Percentiles rank a stretch among this genome's conserved stretches.
phyloP scores from a whole-genome alignment of 768 basidiomycete genomes.

The Russula sp. region DNA sequence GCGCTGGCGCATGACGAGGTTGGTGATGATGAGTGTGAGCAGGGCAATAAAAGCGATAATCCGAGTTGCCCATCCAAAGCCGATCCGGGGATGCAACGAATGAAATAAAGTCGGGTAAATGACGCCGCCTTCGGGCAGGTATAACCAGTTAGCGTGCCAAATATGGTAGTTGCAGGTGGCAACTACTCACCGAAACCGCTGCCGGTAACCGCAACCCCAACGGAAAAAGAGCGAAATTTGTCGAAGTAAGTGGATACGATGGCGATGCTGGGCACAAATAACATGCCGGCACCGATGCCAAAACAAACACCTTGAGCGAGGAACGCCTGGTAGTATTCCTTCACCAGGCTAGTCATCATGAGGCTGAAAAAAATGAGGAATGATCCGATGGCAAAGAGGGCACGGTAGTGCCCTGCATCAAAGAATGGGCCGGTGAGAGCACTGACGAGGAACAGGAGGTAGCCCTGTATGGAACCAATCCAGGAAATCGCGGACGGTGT shows the following conservation, averaged over 20 bases:
- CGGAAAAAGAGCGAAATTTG: constrained; percentile 42
- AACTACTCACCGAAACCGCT: constrained; percentile 31
- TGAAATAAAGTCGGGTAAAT: constrained; percentile 38
- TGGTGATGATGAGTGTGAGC: constrained; percentile 32
- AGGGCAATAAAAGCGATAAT: constrained; percentile 33
- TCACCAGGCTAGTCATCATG: constrained; percentile 29
- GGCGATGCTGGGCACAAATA: constrained; percentile 46
- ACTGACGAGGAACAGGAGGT: constrained; percentile 25
- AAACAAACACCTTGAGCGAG: constrained; percentile 46
- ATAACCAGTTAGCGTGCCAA: neutral
- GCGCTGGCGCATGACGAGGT: constrained; percentile 30
- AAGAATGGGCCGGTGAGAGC: constrained; percentile 29
- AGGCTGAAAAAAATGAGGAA: constrained; percentile 28
- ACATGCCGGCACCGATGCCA: constrained; percentile 44
- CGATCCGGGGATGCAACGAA: constrained; percentile 31
- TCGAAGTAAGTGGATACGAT: constrained; percentile 48
- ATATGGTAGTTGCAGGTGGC: neutral
- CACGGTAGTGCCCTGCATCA: constrained; percentile 30
- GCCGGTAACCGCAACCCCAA: constrained; percentile 46
- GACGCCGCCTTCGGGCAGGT: constrained; percentile 24
- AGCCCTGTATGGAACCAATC: constrained; percentile 32
- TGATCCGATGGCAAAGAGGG: constrained; percentile 28
- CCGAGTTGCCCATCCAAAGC: constrained; percentile 35
- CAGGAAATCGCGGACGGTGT: constrained; percentile 30
- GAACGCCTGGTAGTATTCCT: constrained; percentile 38